phyloP scores from a whole-genome alignment of 352 stramenopile species.

The Pythium scleroteichum region DNA sequence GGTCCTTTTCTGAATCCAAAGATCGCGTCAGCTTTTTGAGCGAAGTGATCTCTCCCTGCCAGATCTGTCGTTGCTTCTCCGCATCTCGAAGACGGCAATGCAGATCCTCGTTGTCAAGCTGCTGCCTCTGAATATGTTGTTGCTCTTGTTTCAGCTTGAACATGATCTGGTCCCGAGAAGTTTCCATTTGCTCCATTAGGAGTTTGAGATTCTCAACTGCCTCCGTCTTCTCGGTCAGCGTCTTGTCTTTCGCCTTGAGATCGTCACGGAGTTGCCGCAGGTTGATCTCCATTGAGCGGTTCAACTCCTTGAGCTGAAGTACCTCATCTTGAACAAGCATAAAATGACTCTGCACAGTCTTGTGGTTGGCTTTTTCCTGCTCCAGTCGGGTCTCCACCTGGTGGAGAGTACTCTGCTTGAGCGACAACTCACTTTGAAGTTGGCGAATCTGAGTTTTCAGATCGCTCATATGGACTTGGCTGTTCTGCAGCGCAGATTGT shows the following conservation, averaged over 20 bases:
- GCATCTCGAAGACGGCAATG: constrained; percentile 46
- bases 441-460: constrained; percentile 62
- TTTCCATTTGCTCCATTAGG: constrained; percentile 82
- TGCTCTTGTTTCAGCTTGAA: constrained; percentile 80
- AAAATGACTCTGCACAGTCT: constrained; percentile 57
- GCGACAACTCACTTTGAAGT: constrained; percentile 59
- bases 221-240: constrained; percentile 66
- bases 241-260: constrained; percentile 51
- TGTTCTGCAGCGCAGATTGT: constrained; percentile 56
- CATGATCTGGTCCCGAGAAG: constrained; percentile 72
- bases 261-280: constrained; percentile 63
- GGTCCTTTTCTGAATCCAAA: constrained; percentile 75
- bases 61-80: constrained; percentile 43
- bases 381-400: constrained; percentile 68
- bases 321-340: constrained; percentile 62
- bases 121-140: constrained; percentile 57
- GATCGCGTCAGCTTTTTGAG: constrained; percentile 71
- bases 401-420: constrained; percentile 50
- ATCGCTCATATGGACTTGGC: constrained; percentile 53
- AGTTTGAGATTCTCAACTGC: constrained; percentile 69
- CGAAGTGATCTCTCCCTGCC: constrained; percentile 51
- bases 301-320: constrained; percentile 52
- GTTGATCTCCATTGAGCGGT: constrained; percentile 50
- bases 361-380: constrained; percentile 59
- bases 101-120: constrained; percentile 55